Percentiles rank a stretch among this genome's conserved stretches.
Evolutionary conservation across 768 basidiomycete species (phyloP).

Genomic region (Mrakia frigida): DNA sequence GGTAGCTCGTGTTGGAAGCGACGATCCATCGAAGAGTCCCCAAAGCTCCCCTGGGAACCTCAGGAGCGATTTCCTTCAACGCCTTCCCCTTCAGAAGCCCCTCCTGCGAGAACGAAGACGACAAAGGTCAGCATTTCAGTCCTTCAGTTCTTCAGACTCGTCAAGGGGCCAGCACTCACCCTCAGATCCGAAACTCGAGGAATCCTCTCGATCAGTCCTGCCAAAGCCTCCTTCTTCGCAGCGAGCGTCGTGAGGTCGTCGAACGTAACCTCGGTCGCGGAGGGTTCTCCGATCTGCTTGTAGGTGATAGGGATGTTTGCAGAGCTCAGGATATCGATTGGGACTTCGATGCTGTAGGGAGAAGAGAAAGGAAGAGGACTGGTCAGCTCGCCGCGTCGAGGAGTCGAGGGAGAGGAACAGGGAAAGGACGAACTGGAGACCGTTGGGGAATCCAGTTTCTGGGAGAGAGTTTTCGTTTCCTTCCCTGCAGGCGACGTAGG

Average conservation of each 20-base stretch:
- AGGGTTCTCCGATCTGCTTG: not conserved
- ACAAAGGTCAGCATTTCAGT: too few relatives aligned
- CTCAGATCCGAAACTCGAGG: not conserved
- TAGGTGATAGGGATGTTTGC: not conserved
- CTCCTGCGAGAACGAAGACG: not conserved
- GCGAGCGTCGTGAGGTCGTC: not conserved
- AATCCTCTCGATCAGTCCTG: not conserved
- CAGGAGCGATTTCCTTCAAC: not conserved
- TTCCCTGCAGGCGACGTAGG: conserved; percentile 57
- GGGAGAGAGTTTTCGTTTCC: conserved; percentile 52
- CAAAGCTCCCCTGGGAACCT: not conserved
- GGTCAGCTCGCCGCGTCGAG: not conserved
- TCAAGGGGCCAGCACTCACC: not conserved
- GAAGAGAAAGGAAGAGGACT: too few relatives aligned
- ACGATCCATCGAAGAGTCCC: conserved; percentile 53
- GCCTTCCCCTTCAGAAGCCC: not conserved
- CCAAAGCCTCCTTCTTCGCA: not conserved
- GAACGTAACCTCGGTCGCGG: not conserved
- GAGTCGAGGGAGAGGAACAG: not conserved
- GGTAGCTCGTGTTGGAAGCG: conserved; percentile 65
- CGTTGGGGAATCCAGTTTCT: conserved; percentile 62
- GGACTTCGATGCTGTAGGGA: conserved; percentile 1
- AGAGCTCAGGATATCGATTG: not conserved
- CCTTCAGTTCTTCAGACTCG: too few relatives aligned
- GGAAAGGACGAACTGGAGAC: conserved; percentile 45